phyloP scores from a whole-genome alignment of 2,329 filamentous ascomycete genomes.

The Aspergillus fructus region DNA sequence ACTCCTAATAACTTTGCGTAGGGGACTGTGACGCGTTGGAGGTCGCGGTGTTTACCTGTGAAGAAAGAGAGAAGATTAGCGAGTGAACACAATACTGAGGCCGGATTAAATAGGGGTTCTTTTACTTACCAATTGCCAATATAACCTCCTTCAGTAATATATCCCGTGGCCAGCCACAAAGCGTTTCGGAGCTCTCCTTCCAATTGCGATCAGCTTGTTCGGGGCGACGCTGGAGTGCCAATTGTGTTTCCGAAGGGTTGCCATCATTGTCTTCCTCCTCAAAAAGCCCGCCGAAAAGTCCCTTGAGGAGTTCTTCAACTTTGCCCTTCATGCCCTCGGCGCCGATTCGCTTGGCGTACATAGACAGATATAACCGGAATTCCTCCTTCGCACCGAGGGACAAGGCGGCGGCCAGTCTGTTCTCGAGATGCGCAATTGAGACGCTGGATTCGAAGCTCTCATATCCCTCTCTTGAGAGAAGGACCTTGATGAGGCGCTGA shows the following conservation, averaged over 20 bases:
- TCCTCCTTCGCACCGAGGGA: conserved; percentile 85
- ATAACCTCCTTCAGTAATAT: conserved; percentile 89
- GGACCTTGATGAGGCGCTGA: conserved; percentile 83
- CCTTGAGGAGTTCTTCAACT: conserved; percentile 86
- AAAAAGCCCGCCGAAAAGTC: conserved; percentile 70
- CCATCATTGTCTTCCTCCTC: conserved; percentile 53
- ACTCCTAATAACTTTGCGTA: conserved; percentile 80
- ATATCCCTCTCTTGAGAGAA: conserved; percentile 85
- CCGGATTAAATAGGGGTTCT: neutral
- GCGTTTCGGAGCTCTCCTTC: conserved; percentile 58
- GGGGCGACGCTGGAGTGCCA: neutral
- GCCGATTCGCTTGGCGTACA: conserved; percentile 95
- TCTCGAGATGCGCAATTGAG: conserved; percentile 92
- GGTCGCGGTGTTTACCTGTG: conserved; percentile 75
- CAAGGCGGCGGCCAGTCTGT: conserved; percentile 84
- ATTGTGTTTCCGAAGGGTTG: conserved; percentile 29
- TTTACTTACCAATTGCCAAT: conserved; percentile 76
- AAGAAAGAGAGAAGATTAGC: conserved; percentile 3
- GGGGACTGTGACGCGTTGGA: conserved; percentile 91
- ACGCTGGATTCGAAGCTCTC: conserved; percentile 89
- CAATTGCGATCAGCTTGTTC: conserved; percentile 37
- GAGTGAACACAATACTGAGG: neutral
- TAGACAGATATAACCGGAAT: conserved; percentile 91
- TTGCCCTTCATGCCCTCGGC: conserved; percentile 84
- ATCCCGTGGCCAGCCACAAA: conserved; percentile 89